These are phyloP conservation scores for Tetrahymena borealis DNA, from an alignment of 73 alveolate species.

Conservation along the genomic window DNA sequence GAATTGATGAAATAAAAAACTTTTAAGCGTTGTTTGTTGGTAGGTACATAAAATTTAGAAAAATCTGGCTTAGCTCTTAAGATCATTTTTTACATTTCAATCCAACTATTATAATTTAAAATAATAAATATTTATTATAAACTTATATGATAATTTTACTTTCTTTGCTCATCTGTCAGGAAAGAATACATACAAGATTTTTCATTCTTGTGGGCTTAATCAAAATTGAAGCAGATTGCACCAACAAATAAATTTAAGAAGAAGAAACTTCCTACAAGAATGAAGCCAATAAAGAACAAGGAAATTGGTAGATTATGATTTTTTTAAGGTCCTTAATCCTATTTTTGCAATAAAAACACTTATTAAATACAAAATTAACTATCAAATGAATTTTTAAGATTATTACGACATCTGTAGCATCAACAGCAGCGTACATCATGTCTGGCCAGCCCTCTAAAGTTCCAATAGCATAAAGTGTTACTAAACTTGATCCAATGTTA, in stretches of 20 bases:
- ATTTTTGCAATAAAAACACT: no score
- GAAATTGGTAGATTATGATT: slow-evolving; percentile 61
- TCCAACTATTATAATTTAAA: slow-evolving; percentile 52
- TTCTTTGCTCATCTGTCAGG: no score
- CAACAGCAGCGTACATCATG: slow-evolving; percentile 66
- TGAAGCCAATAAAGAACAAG: slow-evolving; percentile 66
- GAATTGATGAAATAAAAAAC: slow-evolving; percentile 42
- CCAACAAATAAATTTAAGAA: slow-evolving; percentile 91
- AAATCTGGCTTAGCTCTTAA: slow-evolving; percentile 51
- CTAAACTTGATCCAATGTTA: slow-evolving; percentile 74
- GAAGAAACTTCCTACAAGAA: slow-evolving; percentile 84
- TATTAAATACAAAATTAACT: no score
- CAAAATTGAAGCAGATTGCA: slow-evolving; percentile 83
- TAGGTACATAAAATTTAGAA: slow-evolving; percentile 54
- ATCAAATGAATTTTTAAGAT: no score
- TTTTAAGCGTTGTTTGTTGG: slow-evolving; percentile 28
- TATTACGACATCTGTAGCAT: slow-evolving; percentile 58
- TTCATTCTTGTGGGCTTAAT: no score
- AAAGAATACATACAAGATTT: no score
- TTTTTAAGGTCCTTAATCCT: slow-evolving; percentile 74
- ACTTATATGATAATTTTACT: slow-evolving; percentile 33
- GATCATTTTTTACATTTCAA: slow-evolving; percentile 51
- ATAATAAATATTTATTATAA: slow-evolving; percentile 36
- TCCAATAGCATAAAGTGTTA: slow-evolving; percentile 79
- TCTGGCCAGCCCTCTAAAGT: slow-evolving; percentile 95